phyloP scores from a whole-genome alignment of 2,329 filamentous ascomycete species.

The Colletotrichum agaves region DNA sequence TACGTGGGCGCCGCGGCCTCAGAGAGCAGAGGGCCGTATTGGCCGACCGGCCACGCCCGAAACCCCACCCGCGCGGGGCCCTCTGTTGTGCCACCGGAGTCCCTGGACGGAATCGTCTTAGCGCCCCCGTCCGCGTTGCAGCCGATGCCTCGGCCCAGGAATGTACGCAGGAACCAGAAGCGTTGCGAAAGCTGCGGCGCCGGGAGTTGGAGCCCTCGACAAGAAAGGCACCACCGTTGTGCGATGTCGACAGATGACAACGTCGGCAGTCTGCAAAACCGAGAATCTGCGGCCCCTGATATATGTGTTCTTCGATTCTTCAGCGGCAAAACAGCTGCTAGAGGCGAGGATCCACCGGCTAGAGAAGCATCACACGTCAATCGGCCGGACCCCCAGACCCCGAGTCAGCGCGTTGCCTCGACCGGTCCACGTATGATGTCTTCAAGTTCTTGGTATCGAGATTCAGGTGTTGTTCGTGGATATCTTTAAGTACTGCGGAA shows the following conservation, averaged over 20 bases:
- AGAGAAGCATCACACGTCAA: constrained; percentile 11
- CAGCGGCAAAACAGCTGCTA: constrained; percentile 14
- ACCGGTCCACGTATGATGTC: constrained; percentile 12
- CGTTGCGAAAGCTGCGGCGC: neutral
- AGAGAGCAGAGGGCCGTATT: constrained; percentile 19
- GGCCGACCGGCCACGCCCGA: constrained; percentile 18
- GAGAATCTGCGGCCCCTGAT: neutral
- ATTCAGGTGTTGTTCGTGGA: neutral
- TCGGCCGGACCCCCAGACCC: constrained; percentile 8
- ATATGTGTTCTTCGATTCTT: constrained; percentile 1
- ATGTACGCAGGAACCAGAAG: neutral
- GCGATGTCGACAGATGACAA: neutral
- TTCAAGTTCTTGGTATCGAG: constrained; percentile 2
- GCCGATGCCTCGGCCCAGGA: constrained; percentile 30
- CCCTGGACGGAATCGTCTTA: constrained; percentile 30
- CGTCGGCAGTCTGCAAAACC: neutral
- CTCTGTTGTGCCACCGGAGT: constrained; percentile 20
- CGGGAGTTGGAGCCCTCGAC: neutral
- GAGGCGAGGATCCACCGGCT: neutral
- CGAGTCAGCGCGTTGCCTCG: constrained; percentile 11
- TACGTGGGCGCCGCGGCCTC: constrained; percentile 6
- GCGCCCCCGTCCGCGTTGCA: constrained; percentile 15
- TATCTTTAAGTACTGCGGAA: constrained; percentile 19
- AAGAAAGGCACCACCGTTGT: constrained; percentile 3
- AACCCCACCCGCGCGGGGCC: constrained; percentile 31